phyloP scores from a whole-genome alignment of 805 yeast genomes.

The Wickerhamomyces kurtzmanii region DNA sequence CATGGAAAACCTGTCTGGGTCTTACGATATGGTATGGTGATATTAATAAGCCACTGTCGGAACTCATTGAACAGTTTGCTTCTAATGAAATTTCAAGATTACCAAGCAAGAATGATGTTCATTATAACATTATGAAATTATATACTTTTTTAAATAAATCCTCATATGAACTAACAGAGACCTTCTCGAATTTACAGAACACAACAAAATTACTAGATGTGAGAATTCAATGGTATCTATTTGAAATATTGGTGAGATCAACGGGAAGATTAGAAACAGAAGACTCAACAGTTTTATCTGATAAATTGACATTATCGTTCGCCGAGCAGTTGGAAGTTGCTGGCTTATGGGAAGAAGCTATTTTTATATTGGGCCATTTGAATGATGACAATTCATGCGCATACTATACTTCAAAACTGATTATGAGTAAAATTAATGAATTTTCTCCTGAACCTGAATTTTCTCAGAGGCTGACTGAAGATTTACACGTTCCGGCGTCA shows the following conservation, averaged over 20 bases:
- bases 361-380: slow-evolving; percentile 55
- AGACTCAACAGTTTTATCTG: slow-evolving; percentile 17
- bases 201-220: slow-evolving; percentile 18
- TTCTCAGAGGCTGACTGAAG: slow-evolving; percentile 25
- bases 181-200: slow-evolving; percentile 8
- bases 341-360: slow-evolving; percentile 47
- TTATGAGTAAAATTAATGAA: slow-evolving; percentile 15
- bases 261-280: slow-evolving; percentile 16
- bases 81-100: slow-evolving; percentile 6
- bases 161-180: slow-evolving; percentile 6
- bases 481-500: slow-evolving; percentile 36
- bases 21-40: slow-evolving; percentile 57
- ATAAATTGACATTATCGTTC: slow-evolving; percentile 28
- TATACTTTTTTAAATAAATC: slow-evolving; percentile 14
- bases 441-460: slow-evolving; percentile 7
- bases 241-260: slow-evolving; percentile 31
- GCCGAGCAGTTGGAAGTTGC: slow-evolving; percentile 39
- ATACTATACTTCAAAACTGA: slow-evolving; percentile 23
- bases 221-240: slow-evolving; percentile 42
- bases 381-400: slow-evolving; percentile 34
- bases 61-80: slow-evolving; percentile 20
- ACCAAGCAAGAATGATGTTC: slow-evolving; percentile 9
- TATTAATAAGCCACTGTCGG: slow-evolving; percentile 23
- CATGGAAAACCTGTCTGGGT: slow-evolving; percentile 60
- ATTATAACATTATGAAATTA: slow-evolving; percentile 18